Percentiles rank a stretch among this genome's conserved stretches.
These are phyloP conservation scores for Thecaphora frezii DNA, from an alignment of 1,284 basidiomycete species.

Conservation along the genomic window DNA sequence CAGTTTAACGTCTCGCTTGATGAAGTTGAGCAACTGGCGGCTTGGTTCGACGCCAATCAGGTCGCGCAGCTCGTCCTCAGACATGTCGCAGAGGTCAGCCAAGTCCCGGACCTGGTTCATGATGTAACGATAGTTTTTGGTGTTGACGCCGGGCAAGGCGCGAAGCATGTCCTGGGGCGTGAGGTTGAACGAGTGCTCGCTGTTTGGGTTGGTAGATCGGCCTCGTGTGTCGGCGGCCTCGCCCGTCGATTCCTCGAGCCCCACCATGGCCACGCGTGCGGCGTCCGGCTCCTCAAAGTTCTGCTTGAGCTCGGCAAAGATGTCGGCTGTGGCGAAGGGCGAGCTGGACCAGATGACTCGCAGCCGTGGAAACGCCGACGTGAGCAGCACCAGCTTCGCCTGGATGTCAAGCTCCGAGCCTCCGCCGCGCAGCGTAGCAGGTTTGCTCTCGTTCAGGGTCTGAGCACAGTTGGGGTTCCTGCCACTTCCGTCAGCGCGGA, in stretches of 20 bases:
- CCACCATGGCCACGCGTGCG: conserved; percentile 70
- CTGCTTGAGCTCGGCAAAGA: conserved; percentile 89
- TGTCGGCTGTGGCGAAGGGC: conserved; percentile 85
- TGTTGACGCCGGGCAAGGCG: conserved; percentile 69
- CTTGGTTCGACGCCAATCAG: conserved; percentile 82
- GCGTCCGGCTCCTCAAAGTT: conserved; percentile 81
- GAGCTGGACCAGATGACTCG: conserved; percentile 97
- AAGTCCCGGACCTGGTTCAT: conserved; percentile 78
- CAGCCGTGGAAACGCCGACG: conserved; percentile 83
- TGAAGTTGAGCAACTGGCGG: conserved; percentile 64
- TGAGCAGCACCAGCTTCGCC: conserved; percentile 85
- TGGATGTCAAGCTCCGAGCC: conserved; percentile 66
- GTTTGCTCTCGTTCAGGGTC: conserved; percentile 4
- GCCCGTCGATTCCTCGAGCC: conserved; percentile 26
- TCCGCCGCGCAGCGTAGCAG: conserved; percentile 30
- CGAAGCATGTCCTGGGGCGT: conserved; percentile 61
- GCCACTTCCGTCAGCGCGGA: conserved; percentile 35
- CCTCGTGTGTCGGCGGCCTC: conserved; percentile 7
- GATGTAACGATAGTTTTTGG: conserved; percentile 82
- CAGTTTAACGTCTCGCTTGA: conserved; percentile 5
- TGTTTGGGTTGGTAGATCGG: conserved; percentile 9
- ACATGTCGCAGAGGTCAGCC: conserved; percentile 73
- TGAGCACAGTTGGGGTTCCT: conserved; percentile 8
- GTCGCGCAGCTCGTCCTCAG: conserved; percentile 68
- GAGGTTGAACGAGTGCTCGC: conserved; percentile 39